These are phyloP conservation scores for Pseudocercospora pini-densiflorae DNA, from an alignment of 2,329 filamentous ascomycete species.

Conservation along the genomic window DNA sequence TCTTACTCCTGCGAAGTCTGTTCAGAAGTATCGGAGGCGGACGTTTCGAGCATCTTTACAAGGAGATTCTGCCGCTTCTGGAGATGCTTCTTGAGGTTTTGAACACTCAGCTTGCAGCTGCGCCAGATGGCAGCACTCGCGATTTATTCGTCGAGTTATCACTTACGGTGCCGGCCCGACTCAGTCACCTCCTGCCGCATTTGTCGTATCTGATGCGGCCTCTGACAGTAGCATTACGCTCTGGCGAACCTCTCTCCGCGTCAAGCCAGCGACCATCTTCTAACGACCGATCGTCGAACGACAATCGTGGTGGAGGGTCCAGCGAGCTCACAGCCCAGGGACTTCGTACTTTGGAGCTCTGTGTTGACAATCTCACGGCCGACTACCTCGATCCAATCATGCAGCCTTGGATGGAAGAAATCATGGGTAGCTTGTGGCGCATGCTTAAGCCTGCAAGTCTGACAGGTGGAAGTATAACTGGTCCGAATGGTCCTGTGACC, in stretches of 20 bases:
- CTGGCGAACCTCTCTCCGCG: slow-evolving; percentile 63
- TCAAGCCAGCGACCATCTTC: slow-evolving; percentile 25
- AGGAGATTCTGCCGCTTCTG: slow-evolving; percentile 92
- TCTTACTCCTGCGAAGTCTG: slow-evolving; percentile 85
- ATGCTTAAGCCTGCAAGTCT: slow-evolving; percentile 93
- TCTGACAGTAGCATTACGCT: slow-evolving; percentile 90
- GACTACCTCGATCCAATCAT: slow-evolving; percentile 99
- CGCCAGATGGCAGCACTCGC: slow-evolving; percentile 84
- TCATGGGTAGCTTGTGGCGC: slow-evolving; percentile 97
- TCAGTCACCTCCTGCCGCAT: slow-evolving; percentile 94
- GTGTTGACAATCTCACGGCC: slow-evolving; percentile 96
- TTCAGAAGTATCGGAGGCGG: slow-evolving; percentile 97
- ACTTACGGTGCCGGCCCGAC: slow-evolving; percentile 88
- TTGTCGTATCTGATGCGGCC: slow-evolving; percentile 97
- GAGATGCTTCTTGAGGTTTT: slow-evolving; percentile 98
- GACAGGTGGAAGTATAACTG: slow-evolving; percentile 52
- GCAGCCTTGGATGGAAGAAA: slow-evolving; percentile 96
- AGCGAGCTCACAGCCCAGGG: slow-evolving; percentile 90
- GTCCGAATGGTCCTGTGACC: slow-evolving; percentile 23
- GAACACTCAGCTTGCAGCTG: slow-evolving; percentile 90
- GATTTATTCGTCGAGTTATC: slow-evolving; percentile 98
- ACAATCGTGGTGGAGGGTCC: slow-evolving; percentile 29
- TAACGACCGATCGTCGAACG: slow-evolving; percentile 29
- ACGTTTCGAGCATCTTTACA: slow-evolving; percentile 96
- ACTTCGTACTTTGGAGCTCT: slow-evolving; percentile 89